These are phyloP conservation scores for Nothophoma quercina DNA, from an alignment of 2,329 filamentous ascomycete species.

Conservation along the genomic window DNA sequence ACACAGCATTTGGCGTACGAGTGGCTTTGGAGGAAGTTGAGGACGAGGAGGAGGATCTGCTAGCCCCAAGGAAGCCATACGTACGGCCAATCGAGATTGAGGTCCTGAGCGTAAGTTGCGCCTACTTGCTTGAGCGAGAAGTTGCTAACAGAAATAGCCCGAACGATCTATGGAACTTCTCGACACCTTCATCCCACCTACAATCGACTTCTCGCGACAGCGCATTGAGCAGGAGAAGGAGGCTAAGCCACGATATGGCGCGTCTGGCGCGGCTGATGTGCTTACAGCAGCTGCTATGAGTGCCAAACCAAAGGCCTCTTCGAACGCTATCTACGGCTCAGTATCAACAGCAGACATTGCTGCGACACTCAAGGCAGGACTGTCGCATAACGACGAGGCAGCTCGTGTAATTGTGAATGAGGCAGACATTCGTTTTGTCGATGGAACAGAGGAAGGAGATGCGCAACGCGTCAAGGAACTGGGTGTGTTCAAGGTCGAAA, in stretches of 20 bases:
- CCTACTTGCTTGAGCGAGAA: not conserved
- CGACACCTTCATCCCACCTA: slow-evolving; percentile 56
- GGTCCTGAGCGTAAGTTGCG: slow-evolving; percentile 47
- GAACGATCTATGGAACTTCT: slow-evolving; percentile 57
- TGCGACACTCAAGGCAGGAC: slow-evolving; percentile 55
- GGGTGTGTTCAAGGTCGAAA: slow-evolving; percentile 61
- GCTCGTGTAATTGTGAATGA: slow-evolving; percentile 58
- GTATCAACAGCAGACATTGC: slow-evolving; percentile 63
- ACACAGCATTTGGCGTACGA: slow-evolving; percentile 54
- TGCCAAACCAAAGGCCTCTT: slow-evolving; percentile 34
- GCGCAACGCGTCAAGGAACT: slow-evolving; percentile 60
- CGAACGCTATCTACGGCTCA: slow-evolving; percentile 59
- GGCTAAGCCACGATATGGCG: slow-evolving; percentile 40
- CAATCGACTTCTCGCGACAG: slow-evolving; percentile 58
- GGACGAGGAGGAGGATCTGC: slow-evolving; percentile 30
- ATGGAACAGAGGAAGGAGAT: slow-evolving; percentile 45
- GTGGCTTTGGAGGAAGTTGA: slow-evolving; percentile 39
- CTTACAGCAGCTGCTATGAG: slow-evolving; percentile 45
- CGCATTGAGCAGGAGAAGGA: slow-evolving; percentile 50
- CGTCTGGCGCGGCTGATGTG: slow-evolving; percentile 46
- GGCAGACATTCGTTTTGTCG: slow-evolving; percentile 60
- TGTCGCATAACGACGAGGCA: slow-evolving; percentile 61
- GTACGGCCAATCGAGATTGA: slow-evolving; percentile 52
- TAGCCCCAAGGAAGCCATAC: slow-evolving; percentile 31
- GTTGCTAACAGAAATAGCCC: slow-evolving; percentile 44